Evolutionary conservation across 768 basidiomycete species (phyloP).

Genomic region (Psilocybe sp.): DNA sequence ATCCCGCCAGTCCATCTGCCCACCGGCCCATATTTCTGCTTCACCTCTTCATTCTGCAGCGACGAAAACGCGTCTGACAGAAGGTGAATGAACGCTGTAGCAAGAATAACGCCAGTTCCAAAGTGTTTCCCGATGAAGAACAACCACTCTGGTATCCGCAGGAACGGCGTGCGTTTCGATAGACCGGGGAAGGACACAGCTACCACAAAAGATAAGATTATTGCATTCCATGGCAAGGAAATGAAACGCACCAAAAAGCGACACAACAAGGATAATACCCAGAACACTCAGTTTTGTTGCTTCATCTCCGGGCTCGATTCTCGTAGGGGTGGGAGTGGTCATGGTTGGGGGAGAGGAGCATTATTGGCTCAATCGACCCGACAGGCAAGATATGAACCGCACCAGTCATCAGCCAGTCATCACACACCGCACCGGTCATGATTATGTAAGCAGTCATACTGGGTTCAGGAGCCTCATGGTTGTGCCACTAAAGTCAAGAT

Average conservation of each 20-base stretch:
- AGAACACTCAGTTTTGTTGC: conserved; percentile 32
- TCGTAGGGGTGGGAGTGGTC: not conserved
- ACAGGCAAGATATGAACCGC: not conserved
- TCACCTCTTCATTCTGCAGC: conserved; percentile 45
- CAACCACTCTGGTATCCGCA: conserved; percentile 62
- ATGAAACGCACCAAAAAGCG: conserved; percentile 56
- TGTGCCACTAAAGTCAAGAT: too few species aligned
- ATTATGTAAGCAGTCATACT: too few species aligned
- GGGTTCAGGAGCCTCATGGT: too few species aligned
- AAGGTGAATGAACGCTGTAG: conserved; percentile 81
- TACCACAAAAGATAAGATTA: conserved; percentile 14
- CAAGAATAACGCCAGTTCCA: conserved; percentile 80
- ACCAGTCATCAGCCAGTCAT: too few species aligned
- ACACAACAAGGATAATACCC: conserved; percentile 54
- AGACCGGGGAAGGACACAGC: conserved; percentile 75
- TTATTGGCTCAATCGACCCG: not conserved
- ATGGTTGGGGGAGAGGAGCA: not conserved
- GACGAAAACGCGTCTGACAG: conserved; percentile 73
- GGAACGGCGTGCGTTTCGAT: conserved; percentile 47
- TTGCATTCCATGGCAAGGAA: not conserved
- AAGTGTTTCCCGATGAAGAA: conserved; percentile 91
- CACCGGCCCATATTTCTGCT: conserved; percentile 41
- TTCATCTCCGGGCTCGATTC: conserved; percentile 7
- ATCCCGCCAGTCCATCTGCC: conserved; percentile 67
- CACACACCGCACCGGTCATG: too few species aligned